Evolutionary conservation across 2,329 filamentous ascomycete species (phyloP), one percentile per base, ranked within the genome.

Genomic region (Pseudohalonectria lignicola): DNA sequence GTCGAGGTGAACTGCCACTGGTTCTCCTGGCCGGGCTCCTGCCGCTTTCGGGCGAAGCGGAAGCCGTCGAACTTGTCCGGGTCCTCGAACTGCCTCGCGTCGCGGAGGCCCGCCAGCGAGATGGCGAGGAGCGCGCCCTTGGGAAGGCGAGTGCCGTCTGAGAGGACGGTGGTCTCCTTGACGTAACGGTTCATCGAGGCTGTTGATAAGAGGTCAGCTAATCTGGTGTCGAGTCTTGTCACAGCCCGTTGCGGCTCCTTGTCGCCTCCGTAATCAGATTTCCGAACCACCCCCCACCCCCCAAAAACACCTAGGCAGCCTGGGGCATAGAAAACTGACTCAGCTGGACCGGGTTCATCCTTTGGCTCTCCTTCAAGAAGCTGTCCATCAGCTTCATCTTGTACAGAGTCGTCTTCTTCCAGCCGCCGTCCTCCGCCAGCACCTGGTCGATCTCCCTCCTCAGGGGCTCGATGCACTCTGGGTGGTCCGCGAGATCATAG

Each of bases 311-410:
- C n/a, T n/a, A n/a, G n/a, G n/a, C n/a, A n/a, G n/a, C n/a, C n/a
- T n/a, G n/a, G n/a, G n/a, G n/a, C n/a, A 8, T 33, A 19, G 31
- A 10, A 18, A 19, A 17, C 5, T 16, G 31, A 18, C n/a, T 31
- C 7, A 16, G 12, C 29, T 31, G 26, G 7, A 31, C 33, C 33
- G 3, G 50, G n/a, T n/a, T n/a, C 21, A 57, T 18, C 2, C 58
- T 43, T 37, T 55, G 49, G 25, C 50, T 54, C 42, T 61, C 59
- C 39, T 59, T 61, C 30, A 62, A 40, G 37, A 61, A 54, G 36
- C 50, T 54, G 28, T 61, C 58, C 7, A 61, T 43, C 31, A 53
- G 54, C 30, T 45, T 43, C 16, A 60, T 40, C 17, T 53, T 49
- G 8, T 20, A 9, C 8, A 31, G 29, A n/a, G 8, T n/a, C 7